phyloP scores from a whole-genome alignment of 371 early-diverging fungal species.

The Mucor irregularis region DNA sequence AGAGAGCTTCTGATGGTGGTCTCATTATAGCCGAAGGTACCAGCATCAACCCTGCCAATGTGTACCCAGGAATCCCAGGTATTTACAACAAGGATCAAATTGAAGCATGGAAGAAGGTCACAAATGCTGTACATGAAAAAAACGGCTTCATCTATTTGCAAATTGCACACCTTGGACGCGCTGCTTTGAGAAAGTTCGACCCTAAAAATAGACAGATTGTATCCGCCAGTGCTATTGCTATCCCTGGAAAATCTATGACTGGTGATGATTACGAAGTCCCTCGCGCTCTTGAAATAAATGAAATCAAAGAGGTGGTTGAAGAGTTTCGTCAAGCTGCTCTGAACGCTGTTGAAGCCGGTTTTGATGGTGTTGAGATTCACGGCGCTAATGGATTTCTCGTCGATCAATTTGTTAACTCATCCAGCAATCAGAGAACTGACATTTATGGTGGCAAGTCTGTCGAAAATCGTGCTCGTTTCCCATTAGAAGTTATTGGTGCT shows the following conservation, averaged over 20 bases:
- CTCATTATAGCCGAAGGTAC: conserved; percentile 60
- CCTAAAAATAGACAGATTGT: conserved; percentile 10
- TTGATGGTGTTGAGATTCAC: conserved; percentile 75
- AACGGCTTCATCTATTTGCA: conserved; percentile 57
- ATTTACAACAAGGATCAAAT: conserved; percentile 52
- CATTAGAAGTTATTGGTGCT: conserved; percentile 54
- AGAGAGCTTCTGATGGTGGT: conserved; percentile 58
- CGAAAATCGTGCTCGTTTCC: conserved; percentile 72
- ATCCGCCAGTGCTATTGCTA: conserved; percentile 10
- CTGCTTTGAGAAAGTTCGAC: not conserved
- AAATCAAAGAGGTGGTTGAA: conserved; percentile 58
- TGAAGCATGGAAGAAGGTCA: conserved; percentile 55
- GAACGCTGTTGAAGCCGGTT: conserved; percentile 50
- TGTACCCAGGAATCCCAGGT: conserved; percentile 38
- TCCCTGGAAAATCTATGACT: not conserved
- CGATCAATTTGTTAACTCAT: conserved; percentile 53
- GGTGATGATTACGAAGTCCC: conserved; percentile 11
- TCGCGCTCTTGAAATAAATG: conserved; percentile 56
- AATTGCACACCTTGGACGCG: conserved; percentile 51
- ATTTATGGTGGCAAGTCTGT: conserved; percentile 73
- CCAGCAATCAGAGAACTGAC: conserved; percentile 54
- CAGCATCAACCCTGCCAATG: conserved; percentile 41
- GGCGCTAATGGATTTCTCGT: conserved; percentile 68
- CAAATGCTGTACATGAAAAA: conserved; percentile 57
- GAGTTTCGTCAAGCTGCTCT: conserved; percentile 61